Conservation (phyloP, 495 filamentous ascomycete species). For the Sabuloglossum arenarium region DNA sequence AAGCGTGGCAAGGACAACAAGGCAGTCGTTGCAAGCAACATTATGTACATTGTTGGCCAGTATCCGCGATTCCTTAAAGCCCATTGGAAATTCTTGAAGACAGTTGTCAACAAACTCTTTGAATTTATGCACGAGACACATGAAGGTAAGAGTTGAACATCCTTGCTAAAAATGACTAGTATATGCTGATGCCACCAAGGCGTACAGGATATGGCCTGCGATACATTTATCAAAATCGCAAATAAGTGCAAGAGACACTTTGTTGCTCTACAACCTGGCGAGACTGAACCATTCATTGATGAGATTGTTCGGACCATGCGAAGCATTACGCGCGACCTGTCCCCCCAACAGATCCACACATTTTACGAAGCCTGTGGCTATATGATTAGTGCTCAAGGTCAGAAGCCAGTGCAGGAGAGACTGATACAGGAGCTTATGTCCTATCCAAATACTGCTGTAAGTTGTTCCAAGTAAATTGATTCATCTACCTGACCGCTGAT, state of each 20-base stretch:
- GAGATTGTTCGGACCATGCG: slow-evolving; percentile 91
- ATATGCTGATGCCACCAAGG: slow-evolving; percentile 28
- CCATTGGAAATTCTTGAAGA: slow-evolving; percentile 99
- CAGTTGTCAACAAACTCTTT: slow-evolving; percentile 97
- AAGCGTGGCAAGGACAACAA: slow-evolving; percentile 99
- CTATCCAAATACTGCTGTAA: slow-evolving; percentile 62
- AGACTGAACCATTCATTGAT: slow-evolving; percentile 91
- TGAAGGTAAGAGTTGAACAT: slow-evolving; percentile 39
- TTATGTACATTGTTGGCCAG: slow-evolving; percentile 99
- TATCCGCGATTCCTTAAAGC: slow-evolving; percentile 96
- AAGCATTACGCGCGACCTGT: slow-evolving; percentile 85
- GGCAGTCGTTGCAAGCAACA: slow-evolving; percentile 95
- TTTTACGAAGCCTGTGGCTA: slow-evolving; percentile 99
- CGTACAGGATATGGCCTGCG: slow-evolving; percentile 99
- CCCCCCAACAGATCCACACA: slow-evolving; percentile 92
- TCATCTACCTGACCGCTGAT: neutral
- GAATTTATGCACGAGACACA: slow-evolving; percentile 99
- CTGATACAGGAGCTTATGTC: slow-evolving; percentile 84
- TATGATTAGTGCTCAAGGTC: slow-evolving; percentile 96
- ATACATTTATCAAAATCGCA: slow-evolving; percentile 99
- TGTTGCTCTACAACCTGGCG: slow-evolving; percentile 83
- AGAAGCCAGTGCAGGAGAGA: slow-evolving; percentile 74
- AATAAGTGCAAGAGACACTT: slow-evolving; percentile 96
- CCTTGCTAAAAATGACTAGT: neutral
- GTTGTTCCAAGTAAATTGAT: slow-evolving; percentile 7